phyloP scores from a whole-genome alignment of 2,329 filamentous ascomycete genomes.

The Tolypocladium paradoxum region DNA sequence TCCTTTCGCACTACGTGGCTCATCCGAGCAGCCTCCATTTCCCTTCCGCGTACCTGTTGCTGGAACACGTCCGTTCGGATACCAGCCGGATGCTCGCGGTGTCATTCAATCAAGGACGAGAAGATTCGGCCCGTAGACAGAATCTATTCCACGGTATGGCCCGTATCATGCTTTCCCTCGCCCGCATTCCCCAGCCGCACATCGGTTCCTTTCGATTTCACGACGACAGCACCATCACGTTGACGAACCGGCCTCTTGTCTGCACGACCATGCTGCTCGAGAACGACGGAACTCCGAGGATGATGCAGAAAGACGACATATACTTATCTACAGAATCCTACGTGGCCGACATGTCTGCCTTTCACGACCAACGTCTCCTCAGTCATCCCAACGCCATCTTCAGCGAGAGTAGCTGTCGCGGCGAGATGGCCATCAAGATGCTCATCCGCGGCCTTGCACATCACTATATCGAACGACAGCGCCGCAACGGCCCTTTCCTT shows the following conservation, averaged over 20 bases:
- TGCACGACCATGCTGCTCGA: constrained; percentile 11
- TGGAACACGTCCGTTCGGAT: constrained; percentile 11
- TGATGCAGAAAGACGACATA: constrained; percentile 17
- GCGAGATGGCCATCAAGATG: constrained; percentile 14
- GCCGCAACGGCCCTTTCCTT: constrained; percentile 13
- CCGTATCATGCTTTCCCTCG: constrained; percentile 10
- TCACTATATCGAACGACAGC: constrained; percentile 12
- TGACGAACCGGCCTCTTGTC: constrained; percentile 14
- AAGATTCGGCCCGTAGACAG: constrained; percentile 3
- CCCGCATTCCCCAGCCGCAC: constrained; percentile 8
- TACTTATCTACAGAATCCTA: constrained; percentile 18
- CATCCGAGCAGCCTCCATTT: constrained; percentile 2
- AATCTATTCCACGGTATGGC: constrained; percentile 9
- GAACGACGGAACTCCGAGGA: constrained; percentile 20
- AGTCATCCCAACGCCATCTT: constrained; percentile 15
- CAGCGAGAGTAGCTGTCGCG: constrained; percentile 13
- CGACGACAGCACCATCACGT: constrained; percentile 15
- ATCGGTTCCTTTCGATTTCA: constrained; percentile 12
- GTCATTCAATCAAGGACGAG: constrained; percentile 7
- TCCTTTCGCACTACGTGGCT: constrained; percentile 8
- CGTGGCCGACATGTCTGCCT: constrained; percentile 14
- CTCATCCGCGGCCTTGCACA: constrained; percentile 15
- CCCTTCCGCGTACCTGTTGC: constrained; percentile 9
- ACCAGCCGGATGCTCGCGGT: constrained; percentile 10
- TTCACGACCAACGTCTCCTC: constrained; percentile 16